Evolutionary conservation across 805 yeast genomes (phyloP), one percentile per base, ranked within the genome.

Genomic region (Jamesozyma rosinii): DNA sequence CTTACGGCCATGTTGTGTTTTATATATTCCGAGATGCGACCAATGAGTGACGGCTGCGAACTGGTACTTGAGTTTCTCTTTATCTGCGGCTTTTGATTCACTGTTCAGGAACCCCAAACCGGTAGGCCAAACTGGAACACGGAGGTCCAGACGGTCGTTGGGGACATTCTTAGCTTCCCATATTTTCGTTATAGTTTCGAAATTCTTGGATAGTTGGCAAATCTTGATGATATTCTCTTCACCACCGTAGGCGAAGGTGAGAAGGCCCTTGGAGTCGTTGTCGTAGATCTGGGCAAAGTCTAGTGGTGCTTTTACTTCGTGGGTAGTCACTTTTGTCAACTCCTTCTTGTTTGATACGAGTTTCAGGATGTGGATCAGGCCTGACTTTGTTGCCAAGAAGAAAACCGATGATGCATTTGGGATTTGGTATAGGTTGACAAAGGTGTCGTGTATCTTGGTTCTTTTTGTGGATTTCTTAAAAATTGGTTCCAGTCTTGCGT

Each of bases 141-240:
- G 72, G 49, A 92, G 65, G 52, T 84, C 94, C 24, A 90, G 65
- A 49, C 74, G 76, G 63, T 83, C 84, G 52, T 85, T 80, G 46
- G 81, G 77, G n/a, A 87, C 95, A 59, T 87, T 87, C 57, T 83
- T 83, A 2, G 83, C 95, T 50, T 74, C 70, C 72, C 83, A 89
- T 4, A 82, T 47, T 55, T 54, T 51, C 54, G 52, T 61, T 55
- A 47, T 63, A 52, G 37, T 56, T 43, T 19, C 51, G 18, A 47
- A 54, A 35, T 49, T 51, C 5, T 60, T 53, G 3, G 51, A 47
- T 13, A 54, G 33, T 34, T 55, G 53, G 5, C 55, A 52, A 27
- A 58, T 55, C 41, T 62, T 61, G 17, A 62, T 59, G n/a, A 60
- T 42, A 46, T 78, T 78, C 52, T 88, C 94, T 55, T 85, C 77